phyloP scores from a whole-genome alignment of 2,329 filamentous ascomycete genomes.

The Colletotrichum sp. region DNA sequence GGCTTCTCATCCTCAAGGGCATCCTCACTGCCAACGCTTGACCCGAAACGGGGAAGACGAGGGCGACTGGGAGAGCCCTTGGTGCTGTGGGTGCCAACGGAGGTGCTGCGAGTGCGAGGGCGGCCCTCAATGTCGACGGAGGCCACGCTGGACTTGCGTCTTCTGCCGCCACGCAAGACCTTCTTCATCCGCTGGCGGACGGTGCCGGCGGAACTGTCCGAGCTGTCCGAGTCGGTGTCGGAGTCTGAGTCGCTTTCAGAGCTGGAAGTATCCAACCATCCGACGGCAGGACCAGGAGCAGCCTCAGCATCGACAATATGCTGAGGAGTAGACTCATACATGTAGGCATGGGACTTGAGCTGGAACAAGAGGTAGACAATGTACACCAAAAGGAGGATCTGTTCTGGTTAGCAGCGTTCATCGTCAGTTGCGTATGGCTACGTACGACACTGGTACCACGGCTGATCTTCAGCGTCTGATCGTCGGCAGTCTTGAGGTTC shows the following conservation, averaged over 20 bases:
- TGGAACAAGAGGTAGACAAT: conserved; percentile 86
- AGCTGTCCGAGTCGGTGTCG: conserved; percentile 72
- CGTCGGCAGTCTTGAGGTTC: conserved; percentile 66
- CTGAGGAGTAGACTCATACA: conserved; percentile 92
- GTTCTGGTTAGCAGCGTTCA: background rate
- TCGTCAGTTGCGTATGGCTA: conserved; percentile 19
- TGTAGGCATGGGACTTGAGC: conserved; percentile 88
- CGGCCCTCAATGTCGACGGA: conserved; percentile 63
- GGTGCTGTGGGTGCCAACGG: conserved; percentile 42
- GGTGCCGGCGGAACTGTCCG: conserved; percentile 61
- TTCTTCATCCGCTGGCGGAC: conserved; percentile 79
- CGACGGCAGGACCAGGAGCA: conserved; percentile 81
- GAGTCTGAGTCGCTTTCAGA: conserved; percentile 62
- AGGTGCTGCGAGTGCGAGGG: conserved; percentile 43
- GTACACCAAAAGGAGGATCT: conserved; percentile 83
- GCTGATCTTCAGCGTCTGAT: conserved; percentile 80
- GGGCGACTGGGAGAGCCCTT: conserved; percentile 44
- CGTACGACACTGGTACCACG: conserved; percentile 85
- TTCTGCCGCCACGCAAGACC: conserved; percentile 72
- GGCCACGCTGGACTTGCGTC: conserved; percentile 78
- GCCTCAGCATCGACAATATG: conserved; percentile 92
- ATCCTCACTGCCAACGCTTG: conserved; percentile 46
- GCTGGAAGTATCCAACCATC: conserved; percentile 77
- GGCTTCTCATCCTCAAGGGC: conserved; percentile 49
- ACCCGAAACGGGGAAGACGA: conserved; percentile 39